These are phyloP conservation scores for Daldinia sp. DNA, from an alignment of 2,329 filamentous ascomycete genomes.

Conservation along the genomic window DNA sequence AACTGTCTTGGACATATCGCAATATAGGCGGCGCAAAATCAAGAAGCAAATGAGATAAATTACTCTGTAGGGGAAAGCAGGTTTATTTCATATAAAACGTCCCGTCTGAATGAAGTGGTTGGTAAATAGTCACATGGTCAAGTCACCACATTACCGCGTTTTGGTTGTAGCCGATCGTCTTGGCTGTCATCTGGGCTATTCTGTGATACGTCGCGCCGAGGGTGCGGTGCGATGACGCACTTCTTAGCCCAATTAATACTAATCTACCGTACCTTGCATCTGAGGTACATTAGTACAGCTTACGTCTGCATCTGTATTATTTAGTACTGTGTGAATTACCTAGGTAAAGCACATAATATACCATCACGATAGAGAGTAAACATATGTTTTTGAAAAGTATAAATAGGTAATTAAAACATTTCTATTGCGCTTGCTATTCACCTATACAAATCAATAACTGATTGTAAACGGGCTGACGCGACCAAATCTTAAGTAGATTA, in stretches of 20 bases:
- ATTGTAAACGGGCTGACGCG: not conserved
- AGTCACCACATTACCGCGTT: slow-evolving; percentile 28
- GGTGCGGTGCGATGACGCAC: slow-evolving; percentile 25
- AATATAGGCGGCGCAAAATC: not conserved
- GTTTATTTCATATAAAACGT: slow-evolving; percentile 12
- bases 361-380: no score
- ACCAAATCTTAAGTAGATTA: not conserved
- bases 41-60: slow-evolving; percentile 2
- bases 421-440: not conserved
- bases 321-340: no score
- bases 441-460: not conserved
- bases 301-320: not conserved
- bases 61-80: not conserved
- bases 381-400: not conserved
- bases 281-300: not conserved
- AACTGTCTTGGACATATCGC: not conserved
- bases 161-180: slow-evolving; percentile 21
- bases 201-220: slow-evolving; percentile 13
- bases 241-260: slow-evolving; percentile 20
- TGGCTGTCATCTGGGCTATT: slow-evolving; percentile 18
- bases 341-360: not conserved
- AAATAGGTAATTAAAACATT: not conserved
- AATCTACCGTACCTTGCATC: slow-evolving; percentile 2
- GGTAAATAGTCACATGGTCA: slow-evolving; percentile 29
- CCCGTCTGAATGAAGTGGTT: slow-evolving; percentile 17